Conservation (phyloP, 148 eudicot genomes). For the Vaccinium macrocarpon region DNA sequence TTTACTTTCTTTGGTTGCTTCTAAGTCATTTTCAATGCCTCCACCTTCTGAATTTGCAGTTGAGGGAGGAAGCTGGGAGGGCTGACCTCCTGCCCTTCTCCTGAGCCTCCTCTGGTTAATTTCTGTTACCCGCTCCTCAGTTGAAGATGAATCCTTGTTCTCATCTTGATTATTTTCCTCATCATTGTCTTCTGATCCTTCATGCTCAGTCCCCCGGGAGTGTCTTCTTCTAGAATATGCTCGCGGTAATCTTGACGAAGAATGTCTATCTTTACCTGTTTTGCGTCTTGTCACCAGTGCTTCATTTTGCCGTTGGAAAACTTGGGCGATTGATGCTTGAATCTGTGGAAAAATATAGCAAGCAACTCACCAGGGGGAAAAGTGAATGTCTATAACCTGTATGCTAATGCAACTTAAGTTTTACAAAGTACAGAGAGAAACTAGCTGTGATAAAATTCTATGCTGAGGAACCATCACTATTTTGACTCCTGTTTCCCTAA, state of each 20-base stretch:
- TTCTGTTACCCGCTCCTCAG: slow-evolving; percentile 35
- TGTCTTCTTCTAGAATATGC: slow-evolving; percentile 35
- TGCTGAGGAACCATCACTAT: background rate
- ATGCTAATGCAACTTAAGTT: background rate
- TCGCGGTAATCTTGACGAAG: slow-evolving; percentile 19
- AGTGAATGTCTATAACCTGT: background rate
- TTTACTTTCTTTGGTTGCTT: slow-evolving; percentile 31
- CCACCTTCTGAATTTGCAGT: slow-evolving; percentile 30
- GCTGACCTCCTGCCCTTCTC: slow-evolving; percentile 25
- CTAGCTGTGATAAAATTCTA: background rate
- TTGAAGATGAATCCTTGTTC: slow-evolving; percentile 27
- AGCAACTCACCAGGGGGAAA: background rate
- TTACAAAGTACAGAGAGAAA: background rate
- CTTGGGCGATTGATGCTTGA: slow-evolving; percentile 50
- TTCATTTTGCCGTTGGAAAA: slow-evolving; percentile 49
- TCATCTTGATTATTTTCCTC: slow-evolving; percentile 32
- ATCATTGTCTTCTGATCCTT: slow-evolving; percentile 39
- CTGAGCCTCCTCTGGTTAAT: slow-evolving; percentile 33
- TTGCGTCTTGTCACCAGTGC: slow-evolving; percentile 40
- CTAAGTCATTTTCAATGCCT: slow-evolving; percentile 31
- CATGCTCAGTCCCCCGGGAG: slow-evolving; percentile 29
- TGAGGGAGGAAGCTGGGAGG: slow-evolving; percentile 35
- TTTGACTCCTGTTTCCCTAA: background rate
- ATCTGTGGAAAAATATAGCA: slow-evolving; percentile 29
- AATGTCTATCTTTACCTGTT: slow-evolving; percentile 26